Evolutionary conservation across 2,329 filamentous ascomycete species (phyloP), one percentile per base, ranked within the genome.

Genomic region (Curvularia eragrostidis): DNA sequence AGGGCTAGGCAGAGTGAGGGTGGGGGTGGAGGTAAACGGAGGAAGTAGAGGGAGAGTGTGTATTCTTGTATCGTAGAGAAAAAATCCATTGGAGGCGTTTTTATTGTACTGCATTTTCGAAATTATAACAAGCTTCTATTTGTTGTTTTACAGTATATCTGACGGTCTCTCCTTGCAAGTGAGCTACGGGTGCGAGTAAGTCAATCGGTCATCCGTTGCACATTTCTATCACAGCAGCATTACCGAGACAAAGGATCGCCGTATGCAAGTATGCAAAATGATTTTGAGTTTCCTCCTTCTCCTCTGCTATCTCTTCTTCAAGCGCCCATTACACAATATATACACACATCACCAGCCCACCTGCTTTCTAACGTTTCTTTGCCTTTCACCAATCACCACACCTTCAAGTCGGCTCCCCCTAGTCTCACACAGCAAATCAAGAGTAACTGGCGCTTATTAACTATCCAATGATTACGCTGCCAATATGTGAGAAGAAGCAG

Each of bases 1-100:
- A 82, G 89, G 66, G 87, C 85, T 76, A 82, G 71, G 44, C 80
- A 79, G 26, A 62, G 63, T 24, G 54, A 54, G 78, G 80, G 59
- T 1, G 66, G 54, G 3, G 80, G 80, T 26, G 66, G 38, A 21
- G 38, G 70, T 3, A 75, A 75, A 62, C 66, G 70, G 60, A 67
- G 68, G 57, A 74, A 63, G 56, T 72, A 60, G 12, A 21, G n/a
- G n/a, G n/a, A n/a, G n/a, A n/a, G n/a, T n/a, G n/a, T n/a, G n/a
- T n/a, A n/a, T n/a, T n/a, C n/a, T n/a, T n/a, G n/a, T n/a, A n/a
- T n/a, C n/a, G n/a, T n/a, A n/a, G n/a, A n/a, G n/a, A n/a, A n/a
- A n/a, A n/a, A n/a, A n/a, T n/a, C n/a, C n/a, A n/a, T n/a, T n/a
- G n/a, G n/a, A n/a, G n/a, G n/a, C n/a, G n/a, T n/a, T n/a, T n/a